Conservation (phyloP, 2,329 filamentous ascomycete genomes). For the Mycocentrospora acerina region DNA sequence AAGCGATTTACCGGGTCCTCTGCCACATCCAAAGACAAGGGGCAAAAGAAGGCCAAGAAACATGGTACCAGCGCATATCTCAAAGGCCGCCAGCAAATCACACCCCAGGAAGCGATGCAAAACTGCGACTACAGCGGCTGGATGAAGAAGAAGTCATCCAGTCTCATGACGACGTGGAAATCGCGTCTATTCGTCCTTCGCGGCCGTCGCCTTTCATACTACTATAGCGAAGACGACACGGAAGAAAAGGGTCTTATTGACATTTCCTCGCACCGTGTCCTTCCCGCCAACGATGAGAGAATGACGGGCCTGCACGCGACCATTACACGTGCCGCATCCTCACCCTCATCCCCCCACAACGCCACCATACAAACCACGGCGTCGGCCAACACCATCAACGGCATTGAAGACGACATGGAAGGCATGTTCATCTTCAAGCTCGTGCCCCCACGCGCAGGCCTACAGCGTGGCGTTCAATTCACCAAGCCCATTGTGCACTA, state of each 20-base stretch:
- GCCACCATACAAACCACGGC: conserved; percentile 43
- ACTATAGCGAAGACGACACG: conserved; percentile 89
- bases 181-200: conserved; percentile 92
- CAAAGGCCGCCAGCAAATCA: conserved; percentile 77
- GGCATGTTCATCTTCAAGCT: conserved; percentile 98
- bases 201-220: conserved; percentile 88
- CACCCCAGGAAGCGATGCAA: conserved; percentile 79
- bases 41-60: conserved; percentile 66
- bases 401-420: conserved; percentile 49
- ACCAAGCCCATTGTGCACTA: conserved; percentile 97
- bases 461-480: conserved; percentile 91
- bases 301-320: conserved; percentile 90
- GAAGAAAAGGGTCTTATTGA: conserved; percentile 96
- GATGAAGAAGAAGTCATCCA: conserved; percentile 99
- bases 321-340: conserved; percentile 79
- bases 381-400: conserved; percentile 38
- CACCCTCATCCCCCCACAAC: conserved; percentile 59
- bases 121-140: conserved; percentile 92
- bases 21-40: conserved; percentile 42
- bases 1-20: conserved; percentile 45
- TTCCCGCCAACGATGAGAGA: conserved; percentile 88
- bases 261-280: conserved; percentile 95
- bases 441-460: conserved; percentile 81
- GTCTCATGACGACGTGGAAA: conserved; percentile 97
- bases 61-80: conserved; percentile 95